phyloP scores from a whole-genome alignment of 208 protist genomes.

The Acanthamoeba lenticulata region DNA sequence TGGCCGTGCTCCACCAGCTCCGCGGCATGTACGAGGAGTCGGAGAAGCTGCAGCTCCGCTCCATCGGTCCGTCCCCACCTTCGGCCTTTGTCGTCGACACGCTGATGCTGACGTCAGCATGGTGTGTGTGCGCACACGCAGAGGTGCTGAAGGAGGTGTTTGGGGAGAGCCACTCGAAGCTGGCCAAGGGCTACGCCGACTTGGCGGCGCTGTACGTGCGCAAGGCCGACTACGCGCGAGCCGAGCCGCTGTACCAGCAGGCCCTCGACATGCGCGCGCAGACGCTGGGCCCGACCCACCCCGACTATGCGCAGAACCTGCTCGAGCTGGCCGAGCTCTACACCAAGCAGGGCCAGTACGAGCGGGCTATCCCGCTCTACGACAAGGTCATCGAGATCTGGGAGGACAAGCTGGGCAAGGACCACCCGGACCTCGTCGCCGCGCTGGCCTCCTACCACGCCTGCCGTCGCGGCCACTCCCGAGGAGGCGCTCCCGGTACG shows the following conservation, averaged over 20 bases:
- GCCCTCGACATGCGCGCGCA: constrained; percentile 51
- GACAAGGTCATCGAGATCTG: constrained; percentile 70
- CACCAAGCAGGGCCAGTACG: constrained; percentile 48
- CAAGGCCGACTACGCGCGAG: constrained; percentile 34
- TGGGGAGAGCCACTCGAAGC: constrained; percentile 62
- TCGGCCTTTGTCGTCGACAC: background rate
- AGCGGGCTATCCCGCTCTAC: constrained; percentile 60
- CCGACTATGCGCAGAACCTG: constrained; percentile 66
- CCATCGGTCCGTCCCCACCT: background rate
- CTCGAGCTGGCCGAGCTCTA: constrained; percentile 67
- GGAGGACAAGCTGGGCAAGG: constrained; percentile 67
- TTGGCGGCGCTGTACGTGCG: constrained; percentile 54
- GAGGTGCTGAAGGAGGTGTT: constrained; percentile 68
- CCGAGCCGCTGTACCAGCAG: constrained; percentile 57
- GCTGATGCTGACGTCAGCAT: too few species aligned
- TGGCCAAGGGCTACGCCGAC: constrained; percentile 63
- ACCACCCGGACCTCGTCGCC: constrained; percentile 52
- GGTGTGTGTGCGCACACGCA: too few species aligned
- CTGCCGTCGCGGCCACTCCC: constrained; percentile 1
- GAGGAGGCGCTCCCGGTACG: background rate
- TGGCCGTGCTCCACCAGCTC: constrained; percentile 50
- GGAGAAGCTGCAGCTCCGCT: constrained; percentile 52
- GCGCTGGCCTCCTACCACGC: constrained; percentile 48
- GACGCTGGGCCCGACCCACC: constrained; percentile 55
- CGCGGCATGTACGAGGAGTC: constrained; percentile 62